Evolutionary conservation across 192 early-diverging fungal genomes (phyloP), one percentile per base, ranked within the genome.

Genomic region (Dispira simplex): DNA sequence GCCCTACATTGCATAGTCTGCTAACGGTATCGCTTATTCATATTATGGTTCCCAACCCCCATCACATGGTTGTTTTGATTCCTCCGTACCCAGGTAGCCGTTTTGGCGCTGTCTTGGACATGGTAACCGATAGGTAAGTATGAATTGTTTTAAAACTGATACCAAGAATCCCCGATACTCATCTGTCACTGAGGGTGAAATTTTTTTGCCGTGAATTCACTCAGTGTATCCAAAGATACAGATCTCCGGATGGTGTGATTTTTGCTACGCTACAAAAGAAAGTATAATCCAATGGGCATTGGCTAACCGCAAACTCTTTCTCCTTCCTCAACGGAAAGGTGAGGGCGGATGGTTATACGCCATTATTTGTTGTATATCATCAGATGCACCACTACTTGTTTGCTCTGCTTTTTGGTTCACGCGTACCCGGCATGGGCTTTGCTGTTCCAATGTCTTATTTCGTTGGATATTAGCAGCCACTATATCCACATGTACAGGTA

Each of bases 401-500:
- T 99, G 13, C 76, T 99, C 20, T 85, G 89, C 65, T 93, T 85
- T 68, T 81, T 99, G 47, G 77, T 92, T 20, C 67, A 77, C 39
- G 63, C 72, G 10, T 90, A 90, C 67, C 78, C 87, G 0, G 25
- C 25, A 1, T 83, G 85, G 63, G 79, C 90, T 25, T 67, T 96
- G n/a, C 23, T 89, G 10, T 95, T 95, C 69, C 92, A 95, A 78
- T 71, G 90, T 49, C 78, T 99, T 49, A 90, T 94, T 63, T 82
- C 91, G 2, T 81, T 99, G 53, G 97, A 99, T 67, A 82, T 99
- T 44, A 89, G 86, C 65, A 90, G 88, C 66, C 97, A 99, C 71
- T 99, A 99, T 68, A 89, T 97, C 83, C 97, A 99, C 54, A 99
- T 99, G 93, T 94, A 95, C 75, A 81, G 87, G 85, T 86, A 75